Base-by-base conservation (phyloP, 352 stramenopile genomes). In the Globisporangium paddicum region DNA sequence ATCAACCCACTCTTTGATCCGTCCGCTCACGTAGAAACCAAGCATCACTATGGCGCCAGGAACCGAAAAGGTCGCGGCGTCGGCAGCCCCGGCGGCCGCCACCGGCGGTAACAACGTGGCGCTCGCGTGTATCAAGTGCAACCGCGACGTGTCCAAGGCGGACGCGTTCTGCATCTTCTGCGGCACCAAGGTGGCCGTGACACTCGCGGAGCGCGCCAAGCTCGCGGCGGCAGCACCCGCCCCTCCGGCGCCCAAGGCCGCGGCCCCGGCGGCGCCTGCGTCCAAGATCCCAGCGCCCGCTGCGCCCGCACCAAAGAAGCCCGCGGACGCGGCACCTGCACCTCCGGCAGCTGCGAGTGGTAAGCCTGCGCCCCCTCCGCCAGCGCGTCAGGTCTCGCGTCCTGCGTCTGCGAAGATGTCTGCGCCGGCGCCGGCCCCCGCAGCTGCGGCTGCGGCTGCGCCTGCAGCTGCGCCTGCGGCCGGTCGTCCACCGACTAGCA, bases 111-210 rank as follows among this genome's bases (percentile, higher is more conserved):
- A 56, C 57, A 66, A 86, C 72, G 74, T 70, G 48, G 66, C 64
- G 9, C 71, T 88, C 53, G 73, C 41, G 50, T 94, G 85, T 62
- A 75, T 89, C 67, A 92, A 91, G 58, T 94, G 85, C 58, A 72
- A 73, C 54, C 78, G 79, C 53, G 77, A 89, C 44, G 81, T 94
- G 61, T 75, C 82, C 45, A 69, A 85, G 54, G 54, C 77, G 26
- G 85, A 94, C 72, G 71, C 82, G 42, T 92, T 94, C 69, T 94
- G 85, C 67, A 94, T 94, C 69, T 94, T 88, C 70, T 94, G 85
- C 58, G 85, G 85, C 62, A 94, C 82, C 55, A 93, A 93, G 53
- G 82, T 93, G 60, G 85, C 74, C 53, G 63, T 84, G 50, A 82
- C 79, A 64, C 55, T 87, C 26, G 73, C 75, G 6, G 74, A 87